Evolutionary conservation across 2,329 filamentous ascomycete genomes (phyloP), one percentile per base, ranked within the genome.

Genomic region (Monilinia fructicola): DNA sequence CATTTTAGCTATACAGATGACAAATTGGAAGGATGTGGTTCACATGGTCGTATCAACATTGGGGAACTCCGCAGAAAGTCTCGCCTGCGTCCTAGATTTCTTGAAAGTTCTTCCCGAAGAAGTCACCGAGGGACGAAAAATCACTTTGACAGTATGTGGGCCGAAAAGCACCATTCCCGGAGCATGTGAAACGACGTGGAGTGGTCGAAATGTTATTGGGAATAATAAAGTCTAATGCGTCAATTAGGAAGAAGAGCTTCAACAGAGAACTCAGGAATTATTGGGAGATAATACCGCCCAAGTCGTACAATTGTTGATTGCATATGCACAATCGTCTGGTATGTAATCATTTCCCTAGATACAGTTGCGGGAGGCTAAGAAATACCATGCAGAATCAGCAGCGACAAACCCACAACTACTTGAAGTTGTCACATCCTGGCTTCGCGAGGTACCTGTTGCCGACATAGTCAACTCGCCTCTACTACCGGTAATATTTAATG

Each of bases 41-140:
- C 84, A 87, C 56, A 89, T 89, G 63, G 90, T 98, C 59, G 91
- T 96, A 64, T 85, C 88, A 66, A 86, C 91, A 54, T 85, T 98
- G 66, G 90, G 90, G 71, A 87, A 85, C 77, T 90, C 90, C 75
- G 86, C 90, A 68, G 87, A 89, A 76, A 92, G 90, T 77, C 87
- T 95, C 74, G 87, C 93, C 71, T 95, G 91, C 78, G 90, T 98
- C 75, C 84, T 99, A 76, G 95, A 99, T 79, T 99, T 99, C 79
- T 84, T 99, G 72, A 93, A 92, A 79, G 93, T 99, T 75, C 88
- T 99, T 72, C 95, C 95, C 66, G 95, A 99, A 84, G 95, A 99
- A 85, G 95, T 99, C 77, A 98, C 92, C 74, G 94, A 99, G 85
- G 95, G 95, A 81, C 92, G 95, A 81, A 99, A 98, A 83, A 97